A percentile compares a stretch with the other conserved stretches of the same genome.
These are phyloP conservation scores for Mycena galopus DNA, from an alignment of 768 basidiomycete species.

Conservation along the genomic window DNA sequence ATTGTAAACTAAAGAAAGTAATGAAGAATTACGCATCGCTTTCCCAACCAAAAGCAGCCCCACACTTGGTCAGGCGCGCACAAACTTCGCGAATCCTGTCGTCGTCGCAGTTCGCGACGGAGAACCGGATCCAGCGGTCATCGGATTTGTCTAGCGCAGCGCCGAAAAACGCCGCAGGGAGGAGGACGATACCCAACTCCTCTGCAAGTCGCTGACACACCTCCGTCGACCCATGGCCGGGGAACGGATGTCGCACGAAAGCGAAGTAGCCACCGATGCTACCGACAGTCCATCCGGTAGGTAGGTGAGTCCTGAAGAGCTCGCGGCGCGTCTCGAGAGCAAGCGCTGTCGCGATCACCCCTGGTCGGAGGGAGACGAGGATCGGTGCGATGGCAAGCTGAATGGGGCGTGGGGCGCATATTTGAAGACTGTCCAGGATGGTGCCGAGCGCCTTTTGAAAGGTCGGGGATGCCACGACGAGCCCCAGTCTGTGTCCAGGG, in stretches of 20 bases:
- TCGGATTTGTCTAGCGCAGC: conserved; percentile 49
- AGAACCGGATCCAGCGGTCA: conserved; percentile 81
- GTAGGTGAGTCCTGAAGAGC: conserved; percentile 66
- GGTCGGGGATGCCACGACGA: conserved; percentile 70
- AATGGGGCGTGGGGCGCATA: conserved; percentile 80
- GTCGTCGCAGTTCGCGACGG: conserved; percentile 85
- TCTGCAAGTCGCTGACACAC: conserved; percentile 72
- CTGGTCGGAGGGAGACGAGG: conserved; percentile 64
- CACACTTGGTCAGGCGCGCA: conserved; percentile 60
- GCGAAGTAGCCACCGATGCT: conserved; percentile 83
- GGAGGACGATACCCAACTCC: conserved; percentile 72
- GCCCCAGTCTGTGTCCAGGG: conserved; percentile 87
- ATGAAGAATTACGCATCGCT: not conserved
- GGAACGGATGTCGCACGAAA: conserved; percentile 79
- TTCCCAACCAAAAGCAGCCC: conserved; percentile 54
- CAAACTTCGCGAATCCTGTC: conserved; percentile 67
- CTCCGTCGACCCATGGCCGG: conserved; percentile 56
- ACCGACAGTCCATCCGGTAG: conserved; percentile 70
- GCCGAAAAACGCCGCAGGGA: conserved; percentile 77
- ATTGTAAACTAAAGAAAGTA: too few relatives aligned
- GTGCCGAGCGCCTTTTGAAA: conserved; percentile 63
- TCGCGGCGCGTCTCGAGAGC: conserved; percentile 65
- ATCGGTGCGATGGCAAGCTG: conserved; percentile 76
- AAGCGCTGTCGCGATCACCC: conserved; percentile 64
- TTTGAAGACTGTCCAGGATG: conserved; percentile 83